Conservation (phyloP, 1,139 yeast species). For the Hanseniaspora sp. region DNA sequence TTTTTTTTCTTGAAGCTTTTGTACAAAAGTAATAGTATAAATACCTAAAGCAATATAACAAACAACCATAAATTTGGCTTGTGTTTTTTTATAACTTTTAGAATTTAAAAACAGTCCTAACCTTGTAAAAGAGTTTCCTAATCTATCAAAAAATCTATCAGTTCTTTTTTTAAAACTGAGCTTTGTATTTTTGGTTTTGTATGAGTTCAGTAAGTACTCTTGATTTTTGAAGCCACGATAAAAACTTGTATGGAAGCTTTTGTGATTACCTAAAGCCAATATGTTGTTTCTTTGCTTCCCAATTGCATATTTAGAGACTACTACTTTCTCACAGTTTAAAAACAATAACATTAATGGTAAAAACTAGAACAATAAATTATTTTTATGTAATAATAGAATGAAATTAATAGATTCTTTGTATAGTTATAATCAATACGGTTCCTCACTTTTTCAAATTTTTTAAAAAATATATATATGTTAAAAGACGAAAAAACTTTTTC, state of each 20-base stretch:
- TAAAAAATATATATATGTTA: too few species aligned
- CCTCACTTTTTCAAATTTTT: too few species aligned
- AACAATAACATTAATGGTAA: background rate
- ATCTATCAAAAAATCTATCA: background rate
- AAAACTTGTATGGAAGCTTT: background rate
- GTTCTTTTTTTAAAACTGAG: background rate
- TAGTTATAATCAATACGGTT: too few species aligned
- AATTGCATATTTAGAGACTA: background rate
- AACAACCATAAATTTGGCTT: background rate
- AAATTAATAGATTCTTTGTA: too few species aligned
- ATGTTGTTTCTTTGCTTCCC: background rate
- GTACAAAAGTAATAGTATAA: background rate
- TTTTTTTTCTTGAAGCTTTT: conserved; percentile 1
- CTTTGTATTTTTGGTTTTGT: background rate
- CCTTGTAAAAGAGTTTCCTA: background rate
- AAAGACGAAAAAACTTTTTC: too few species aligned
- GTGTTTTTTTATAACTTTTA: background rate
- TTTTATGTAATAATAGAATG: background rate
- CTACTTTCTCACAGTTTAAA: background rate
- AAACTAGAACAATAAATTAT: background rate
- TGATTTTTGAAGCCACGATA: background rate
- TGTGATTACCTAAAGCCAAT: background rate
- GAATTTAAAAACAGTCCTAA: conserved; percentile 8
- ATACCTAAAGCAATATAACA: conserved; percentile 3
- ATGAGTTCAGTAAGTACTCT: background rate